Conservation (phyloP, 2,329 filamentous ascomycete genomes). For the Scedosporium aurantiacum region DNA sequence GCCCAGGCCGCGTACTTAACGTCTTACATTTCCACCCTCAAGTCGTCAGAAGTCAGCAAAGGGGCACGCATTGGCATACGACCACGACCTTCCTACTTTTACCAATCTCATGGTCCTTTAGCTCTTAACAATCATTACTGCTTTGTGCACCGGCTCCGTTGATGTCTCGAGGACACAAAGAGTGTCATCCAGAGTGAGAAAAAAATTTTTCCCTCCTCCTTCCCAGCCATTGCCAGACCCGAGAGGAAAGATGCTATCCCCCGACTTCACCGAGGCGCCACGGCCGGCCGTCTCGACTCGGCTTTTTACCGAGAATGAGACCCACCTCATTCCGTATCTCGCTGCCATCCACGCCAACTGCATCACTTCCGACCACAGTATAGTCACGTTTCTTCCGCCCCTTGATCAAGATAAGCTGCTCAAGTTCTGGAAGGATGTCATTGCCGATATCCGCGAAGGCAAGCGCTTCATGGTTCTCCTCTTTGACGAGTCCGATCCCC, state of each 20-base stretch:
- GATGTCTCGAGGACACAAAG: not conserved
- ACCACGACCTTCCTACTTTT: too few relatives aligned
- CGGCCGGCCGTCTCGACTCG: not conserved
- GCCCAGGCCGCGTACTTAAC: not conserved
- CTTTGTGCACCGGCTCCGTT: too few relatives aligned
- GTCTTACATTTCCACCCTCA: not conserved
- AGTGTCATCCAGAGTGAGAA: not conserved
- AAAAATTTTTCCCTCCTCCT: not conserved
- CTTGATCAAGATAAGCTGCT: conserved; percentile 44
- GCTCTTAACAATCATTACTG: too few relatives aligned
- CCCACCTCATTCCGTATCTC: conserved; percentile 43
- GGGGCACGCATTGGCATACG: not conserved
- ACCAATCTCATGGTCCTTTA: too few relatives aligned
- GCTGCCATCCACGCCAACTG: conserved; percentile 47
- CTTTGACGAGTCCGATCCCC: conserved; percentile 23
- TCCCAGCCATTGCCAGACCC: not conserved
- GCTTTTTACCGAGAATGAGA: conserved; percentile 2
- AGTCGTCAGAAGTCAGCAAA: not conserved
- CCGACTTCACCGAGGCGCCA: not conserved
- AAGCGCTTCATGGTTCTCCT: conserved; percentile 42
- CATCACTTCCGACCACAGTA: conserved; percentile 44
- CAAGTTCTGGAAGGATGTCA: conserved; percentile 43
- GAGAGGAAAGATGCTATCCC: not conserved
- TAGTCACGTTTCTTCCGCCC: conserved; percentile 49
- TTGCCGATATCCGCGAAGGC: conserved; percentile 33